A percentile compares a stretch with the other conserved stretches of the same genome.
Evolutionary conservation across 1,284 basidiomycete genomes (phyloP).

Genomic region (Rhodotorula sp.): DNA sequence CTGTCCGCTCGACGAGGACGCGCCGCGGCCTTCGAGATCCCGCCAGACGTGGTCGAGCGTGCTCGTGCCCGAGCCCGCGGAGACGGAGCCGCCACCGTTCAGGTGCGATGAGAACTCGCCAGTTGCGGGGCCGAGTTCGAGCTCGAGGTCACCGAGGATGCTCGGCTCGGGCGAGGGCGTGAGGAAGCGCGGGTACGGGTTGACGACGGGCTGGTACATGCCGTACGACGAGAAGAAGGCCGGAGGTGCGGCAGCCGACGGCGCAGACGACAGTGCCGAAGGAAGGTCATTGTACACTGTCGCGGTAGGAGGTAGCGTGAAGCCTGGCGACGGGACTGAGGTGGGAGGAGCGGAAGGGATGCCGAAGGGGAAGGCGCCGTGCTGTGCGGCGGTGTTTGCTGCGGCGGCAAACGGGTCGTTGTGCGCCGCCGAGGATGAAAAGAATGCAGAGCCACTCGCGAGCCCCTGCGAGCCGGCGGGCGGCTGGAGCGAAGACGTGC

Average conservation of each 20-base stretch:
- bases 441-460: too few species aligned
- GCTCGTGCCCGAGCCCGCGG: background rate
- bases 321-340: constrained; percentile 9
- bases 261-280: constrained; percentile 21
- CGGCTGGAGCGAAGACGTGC: background rate
- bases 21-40: constrained; percentile 5
- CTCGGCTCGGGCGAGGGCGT: constrained; percentile 39
- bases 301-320: constrained; percentile 24
- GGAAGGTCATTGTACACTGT: constrained; percentile 29
- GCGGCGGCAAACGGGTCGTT: background rate
- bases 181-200: constrained; percentile 39
- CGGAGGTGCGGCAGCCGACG: constrained; percentile 9
- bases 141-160: constrained; percentile 38
- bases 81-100: background rate
- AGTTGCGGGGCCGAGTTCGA: constrained; percentile 25
- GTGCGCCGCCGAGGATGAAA: background rate
- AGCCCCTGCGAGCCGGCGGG: too few species aligned
- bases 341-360: background rate
- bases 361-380: background rate
- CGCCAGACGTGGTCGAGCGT: constrained; percentile 10
- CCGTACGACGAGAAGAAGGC: constrained; percentile 42
- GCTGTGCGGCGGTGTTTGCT: background rate
- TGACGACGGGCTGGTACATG: constrained; percentile 35
- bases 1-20: background rate
- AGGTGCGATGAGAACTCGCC: constrained; percentile 7